phyloP scores from a whole-genome alignment of 2,329 filamentous ascomycete species.

The Sordariomycetes sp. region DNA sequence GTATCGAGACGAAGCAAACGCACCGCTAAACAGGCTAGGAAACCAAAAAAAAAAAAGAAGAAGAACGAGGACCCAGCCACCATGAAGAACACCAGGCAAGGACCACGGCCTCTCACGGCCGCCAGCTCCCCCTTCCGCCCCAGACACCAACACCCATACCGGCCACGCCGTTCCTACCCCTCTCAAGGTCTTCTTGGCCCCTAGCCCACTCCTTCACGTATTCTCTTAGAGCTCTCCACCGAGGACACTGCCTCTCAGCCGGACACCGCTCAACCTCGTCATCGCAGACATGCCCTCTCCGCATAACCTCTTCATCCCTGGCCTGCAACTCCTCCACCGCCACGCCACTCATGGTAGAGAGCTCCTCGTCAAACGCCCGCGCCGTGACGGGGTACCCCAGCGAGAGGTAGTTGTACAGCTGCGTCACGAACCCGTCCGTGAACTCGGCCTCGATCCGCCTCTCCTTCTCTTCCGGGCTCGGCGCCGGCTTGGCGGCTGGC shows the following conservation, averaged over 20 bases:
- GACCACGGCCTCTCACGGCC: neutral
- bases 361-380: slow-evolving; percentile 71
- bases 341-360: slow-evolving; percentile 67
- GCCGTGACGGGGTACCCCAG: slow-evolving; percentile 85
- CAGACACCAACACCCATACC: neutral
- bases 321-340: slow-evolving; percentile 56
- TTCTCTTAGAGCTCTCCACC: slow-evolving; percentile 73
- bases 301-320: slow-evolving; percentile 52
- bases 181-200: slow-evolving; percentile 67
- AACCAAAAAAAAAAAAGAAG: neutral
- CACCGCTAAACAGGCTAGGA: neutral
- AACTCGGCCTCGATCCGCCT: slow-evolving; percentile 55
- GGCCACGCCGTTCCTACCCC: slow-evolving; percentile 30
- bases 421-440: slow-evolving; percentile 75
- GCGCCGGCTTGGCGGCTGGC: slow-evolving; percentile 1
- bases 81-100: neutral
- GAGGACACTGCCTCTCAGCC: slow-evolving; percentile 45
- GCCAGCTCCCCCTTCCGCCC: neutral
- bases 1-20: neutral
- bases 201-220: slow-evolving; percentile 88
- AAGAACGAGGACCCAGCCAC: neutral
- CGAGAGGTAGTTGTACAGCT: slow-evolving; percentile 95
- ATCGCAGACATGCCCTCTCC: slow-evolving; percentile 63
- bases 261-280: slow-evolving; percentile 30
- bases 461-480: slow-evolving; percentile 28